These are phyloP conservation scores for Graphilbum sp. DNA, from an alignment of 2,329 filamentous ascomycete species.

Conservation along the genomic window DNA sequence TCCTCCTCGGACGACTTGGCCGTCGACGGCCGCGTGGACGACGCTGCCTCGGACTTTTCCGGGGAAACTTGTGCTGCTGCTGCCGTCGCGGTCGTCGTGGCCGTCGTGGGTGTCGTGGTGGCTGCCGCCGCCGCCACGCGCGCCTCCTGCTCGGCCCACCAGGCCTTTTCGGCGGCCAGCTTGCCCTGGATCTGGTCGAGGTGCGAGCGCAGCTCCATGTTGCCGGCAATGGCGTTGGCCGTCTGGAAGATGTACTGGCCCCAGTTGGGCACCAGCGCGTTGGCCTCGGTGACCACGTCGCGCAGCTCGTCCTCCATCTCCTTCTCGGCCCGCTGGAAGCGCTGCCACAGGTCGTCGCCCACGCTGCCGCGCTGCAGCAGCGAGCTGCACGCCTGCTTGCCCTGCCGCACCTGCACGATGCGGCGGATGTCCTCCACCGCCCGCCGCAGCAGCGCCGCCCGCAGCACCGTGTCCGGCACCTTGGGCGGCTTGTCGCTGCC, in stretches of 20 bases:
- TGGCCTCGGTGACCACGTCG: slow-evolving; percentile 92
- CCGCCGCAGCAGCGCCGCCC: slow-evolving; percentile 74
- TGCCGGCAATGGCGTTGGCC: slow-evolving; percentile 88
- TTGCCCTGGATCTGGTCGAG: slow-evolving; percentile 61
- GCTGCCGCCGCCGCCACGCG: background rate
- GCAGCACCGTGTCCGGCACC: slow-evolving; percentile 71
- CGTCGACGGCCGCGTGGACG: slow-evolving; percentile 45
- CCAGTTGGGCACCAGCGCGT: slow-evolving; percentile 77
- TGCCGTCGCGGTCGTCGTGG: slow-evolving; percentile 25
- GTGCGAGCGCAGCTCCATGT: slow-evolving; percentile 57
- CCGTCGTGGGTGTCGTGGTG: slow-evolving; percentile 21
- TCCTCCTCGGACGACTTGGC: slow-evolving; percentile 49
- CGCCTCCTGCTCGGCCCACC: slow-evolving; percentile 88
- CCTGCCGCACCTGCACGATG: slow-evolving; percentile 72
- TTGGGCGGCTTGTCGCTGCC: slow-evolving; percentile 39
- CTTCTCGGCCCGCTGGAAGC: slow-evolving; percentile 82
- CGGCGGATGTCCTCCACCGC: slow-evolving; percentile 87
- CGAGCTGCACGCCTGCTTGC: slow-evolving; percentile 73
- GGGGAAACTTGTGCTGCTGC: no score
- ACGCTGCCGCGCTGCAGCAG: slow-evolving; percentile 82
- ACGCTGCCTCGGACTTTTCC: slow-evolving; percentile 9
- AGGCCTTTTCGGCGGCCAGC: slow-evolving; percentile 59
- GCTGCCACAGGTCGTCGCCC: slow-evolving; percentile 89
- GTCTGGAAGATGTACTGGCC: slow-evolving; percentile 93
- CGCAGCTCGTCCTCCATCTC: slow-evolving; percentile 93